These are phyloP conservation scores for Microsporum ferrugineum DNA, from an alignment of 2,329 filamentous ascomycete genomes.

Conservation along the genomic window DNA sequence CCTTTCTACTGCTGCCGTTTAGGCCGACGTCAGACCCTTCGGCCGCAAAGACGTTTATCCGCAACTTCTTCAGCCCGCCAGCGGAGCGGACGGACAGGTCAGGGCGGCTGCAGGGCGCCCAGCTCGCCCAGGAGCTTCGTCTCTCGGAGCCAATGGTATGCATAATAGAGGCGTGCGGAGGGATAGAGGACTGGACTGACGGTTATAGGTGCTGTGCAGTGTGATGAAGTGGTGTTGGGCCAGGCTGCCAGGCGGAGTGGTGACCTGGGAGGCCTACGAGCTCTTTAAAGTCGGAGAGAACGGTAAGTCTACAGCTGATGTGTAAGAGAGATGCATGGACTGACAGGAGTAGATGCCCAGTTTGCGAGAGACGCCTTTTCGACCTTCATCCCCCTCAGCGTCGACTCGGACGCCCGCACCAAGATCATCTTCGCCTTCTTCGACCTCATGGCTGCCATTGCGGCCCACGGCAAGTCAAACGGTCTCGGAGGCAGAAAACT, in stretches of 20 bases:
- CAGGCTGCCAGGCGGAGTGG: constrained; percentile 75
- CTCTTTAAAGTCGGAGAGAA: constrained; percentile 89
- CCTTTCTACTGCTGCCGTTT: constrained; percentile 89
- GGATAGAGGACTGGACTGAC: not conserved
- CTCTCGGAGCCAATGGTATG: constrained; percentile 88
- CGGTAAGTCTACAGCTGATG: constrained; percentile 35
- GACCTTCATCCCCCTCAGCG: constrained; percentile 89
- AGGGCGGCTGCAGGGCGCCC: constrained; percentile 50
- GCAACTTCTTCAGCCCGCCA: constrained; percentile 73
- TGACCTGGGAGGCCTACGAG: constrained; percentile 95
- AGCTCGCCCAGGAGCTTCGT: constrained; percentile 71
- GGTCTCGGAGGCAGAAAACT: constrained; percentile 87
- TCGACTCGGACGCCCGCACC: constrained; percentile 72
- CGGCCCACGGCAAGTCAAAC: constrained; percentile 86
- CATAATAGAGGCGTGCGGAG: not conserved
- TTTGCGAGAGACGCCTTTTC: constrained; percentile 88
- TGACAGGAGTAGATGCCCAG: constrained; percentile 58
- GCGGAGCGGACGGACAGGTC: constrained; percentile 42
- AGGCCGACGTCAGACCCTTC: constrained; percentile 85
- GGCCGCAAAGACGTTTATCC: constrained; percentile 80
- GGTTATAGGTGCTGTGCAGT: constrained; percentile 67
- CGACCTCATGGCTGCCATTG: constrained; percentile 78
- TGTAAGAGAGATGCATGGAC: constrained; percentile 10
- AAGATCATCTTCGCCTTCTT: constrained; percentile 95
- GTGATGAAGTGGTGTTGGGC: constrained; percentile 99